These are phyloP conservation scores for Penicillium bialowiezense DNA, from an alignment of 495 filamentous ascomycete genomes.

Conservation along the genomic window DNA sequence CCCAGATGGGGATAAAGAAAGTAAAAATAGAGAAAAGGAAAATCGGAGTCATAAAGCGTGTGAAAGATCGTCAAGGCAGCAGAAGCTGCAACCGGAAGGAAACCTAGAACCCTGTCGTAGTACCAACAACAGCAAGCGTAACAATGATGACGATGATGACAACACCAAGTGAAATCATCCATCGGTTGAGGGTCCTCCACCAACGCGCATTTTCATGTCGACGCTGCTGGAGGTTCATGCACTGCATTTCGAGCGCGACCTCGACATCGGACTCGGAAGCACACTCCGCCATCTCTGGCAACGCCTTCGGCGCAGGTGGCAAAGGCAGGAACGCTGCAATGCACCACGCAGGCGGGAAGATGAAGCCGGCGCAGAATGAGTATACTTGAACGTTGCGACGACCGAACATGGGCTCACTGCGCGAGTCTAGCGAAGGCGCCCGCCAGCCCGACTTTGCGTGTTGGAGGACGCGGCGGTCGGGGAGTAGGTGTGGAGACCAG, in stretches of 20 bases:
- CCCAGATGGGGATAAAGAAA: neutral
- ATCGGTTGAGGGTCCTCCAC: slow-evolving; percentile 90
- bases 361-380: slow-evolving; percentile 83
- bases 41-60: neutral
- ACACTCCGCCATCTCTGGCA: slow-evolving; percentile 18
- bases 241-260: slow-evolving; percentile 43
- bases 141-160: slow-evolving; percentile 71
- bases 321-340: slow-evolving; percentile 79
- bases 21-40: neutral
- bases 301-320: slow-evolving; percentile 50
- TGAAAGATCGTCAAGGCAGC: neutral
- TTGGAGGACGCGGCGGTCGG: slow-evolving; percentile 51
- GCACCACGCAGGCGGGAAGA: slow-evolving; percentile 88
- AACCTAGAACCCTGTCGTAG: slow-evolving; percentile 40
- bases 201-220: slow-evolving; percentile 80
- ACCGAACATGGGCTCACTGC: slow-evolving; percentile 54
- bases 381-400: slow-evolving; percentile 78
- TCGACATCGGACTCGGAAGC: slow-evolving; percentile 37
- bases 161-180: slow-evolving; percentile 78
- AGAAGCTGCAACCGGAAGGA: neutral
- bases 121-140: slow-evolving; percentile 58
- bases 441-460: slow-evolving; percentile 52
- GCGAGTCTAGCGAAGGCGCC: slow-evolving; percentile 66
- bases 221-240: slow-evolving; percentile 52
- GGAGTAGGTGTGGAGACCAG: slow-evolving; percentile 74